Base-by-base conservation (phyloP, 805 yeast species). In the Monosporozyma unispora region DNA sequence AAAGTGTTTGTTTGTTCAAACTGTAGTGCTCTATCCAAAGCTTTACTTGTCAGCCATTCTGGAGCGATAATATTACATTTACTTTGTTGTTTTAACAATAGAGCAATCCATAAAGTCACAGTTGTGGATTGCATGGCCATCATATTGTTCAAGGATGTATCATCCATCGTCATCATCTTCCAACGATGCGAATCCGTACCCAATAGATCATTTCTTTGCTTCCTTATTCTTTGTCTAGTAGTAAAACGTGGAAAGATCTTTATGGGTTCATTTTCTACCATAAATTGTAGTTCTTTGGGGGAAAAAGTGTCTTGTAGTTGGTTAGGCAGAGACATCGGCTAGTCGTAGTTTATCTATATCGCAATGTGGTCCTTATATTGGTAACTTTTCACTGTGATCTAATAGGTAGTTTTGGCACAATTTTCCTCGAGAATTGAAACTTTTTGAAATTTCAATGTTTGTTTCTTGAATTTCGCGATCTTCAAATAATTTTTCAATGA, bases 11-110 rank as follows among this genome's bases (percentile, higher is more conserved):
- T 70, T 31, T 79, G 69, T 61, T 91, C 98, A 52, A 77, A 82
- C 19, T 83, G 87, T 56, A 84, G 79, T 41, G 75, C 72, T 5
- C 70, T 73, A 48, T 77, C 76, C 50, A 91, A 64, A 46, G 71
- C 71, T 18, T 71, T 70, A 44, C 77, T 66, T 9, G 75, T 76
- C 9, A 93, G 72, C 99, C 99, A 93, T 1, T 71, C 74, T 0
- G 99, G 99, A 12, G 89, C 83, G 8, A 87, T 81, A 2, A 93
- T 80, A 53, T 82, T 84, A 66, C 97, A 88, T 58, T 89, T 83
- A 44, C 81, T 83, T 64, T 93, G 98, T 44, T 82, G 80, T 60
- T 87, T 88, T 46, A 93, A 70, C 19, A 90, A 69, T 7, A 90
- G 62, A 0, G 97, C 98, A 19, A 87, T 70, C 98, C 98, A 93